Base-by-base conservation (phyloP, 2,329 filamentous ascomycete genomes). In the Calonectria multiphialidica region DNA sequence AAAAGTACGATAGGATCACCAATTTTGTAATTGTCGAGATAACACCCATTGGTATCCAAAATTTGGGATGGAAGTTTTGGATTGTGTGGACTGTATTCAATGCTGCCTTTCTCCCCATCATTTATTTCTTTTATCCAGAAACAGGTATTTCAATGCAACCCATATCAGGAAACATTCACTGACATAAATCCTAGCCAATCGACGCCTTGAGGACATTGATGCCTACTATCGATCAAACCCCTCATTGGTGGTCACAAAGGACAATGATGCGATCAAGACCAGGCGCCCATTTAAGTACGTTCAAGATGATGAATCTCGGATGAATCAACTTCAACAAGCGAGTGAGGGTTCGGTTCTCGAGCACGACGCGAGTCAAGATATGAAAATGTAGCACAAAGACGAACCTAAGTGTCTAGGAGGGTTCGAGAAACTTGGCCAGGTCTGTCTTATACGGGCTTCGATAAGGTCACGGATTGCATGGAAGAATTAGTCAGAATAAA, bases 81-180 rank as follows among this genome's bases (percentile, higher is more conserved):
- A 84, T 90, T 40, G 84, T 90, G 65, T 90, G 86, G 83, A 84
- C 86, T 2, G 83, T 87, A 16, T 85, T 88, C 68, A 88, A 87
- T 77, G 83, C 84, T 55, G 74, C 82, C 4, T 88, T 87, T 64
- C 28, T 88, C 6, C 87, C 86, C 0, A 81, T 87, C 47, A 86
- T 87, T 13, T 88, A 87, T 76, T 82, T 88, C 65, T 83, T 88
- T 64, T 88, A 88, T 66, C 86, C 87, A 0, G 87, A 89, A 72
- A 88, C 87, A 7, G 68, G 62, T 40, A 40, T 23, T 44, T 65
- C 9, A 13, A 21, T 15, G 9, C 23, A 62, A 45, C n/a, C 35
- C 9, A 12, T 25, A 15, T 12, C 10, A 10, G 10, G 33, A 35
- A 40, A 23, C 59, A 50, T 83, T 37, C 4, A 13, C 12, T 28